Evolutionary conservation across 495 filamentous ascomycete species (phyloP), one percentile per base, ranked within the genome.

Genomic region (Mytilinidion resinicola): DNA sequence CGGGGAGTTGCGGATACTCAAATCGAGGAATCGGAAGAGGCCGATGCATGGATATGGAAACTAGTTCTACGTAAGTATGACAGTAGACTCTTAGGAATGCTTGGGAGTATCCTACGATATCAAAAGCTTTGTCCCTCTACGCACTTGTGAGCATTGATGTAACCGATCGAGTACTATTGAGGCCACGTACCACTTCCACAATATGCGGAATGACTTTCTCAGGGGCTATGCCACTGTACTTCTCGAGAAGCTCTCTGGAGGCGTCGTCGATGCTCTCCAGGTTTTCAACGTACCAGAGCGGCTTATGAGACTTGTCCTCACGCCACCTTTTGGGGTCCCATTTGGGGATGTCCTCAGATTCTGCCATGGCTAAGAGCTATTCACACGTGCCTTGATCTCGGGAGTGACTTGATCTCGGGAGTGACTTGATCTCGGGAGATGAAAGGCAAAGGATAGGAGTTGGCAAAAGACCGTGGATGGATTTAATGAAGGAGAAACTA

Each of bases 21-120:
- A 20, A 5, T 58, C 58, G 14, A 65, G 50, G 35, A 65, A 65
- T 1, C 36, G 53, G 17, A 30, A 65, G 34, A 46, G 53, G 3
- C 58, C 62, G 17, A 65, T 55, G 34, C 62, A 65, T 54, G 62
- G 62, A 43, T 61, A 65, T 3, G 62, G 62, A 41, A 34, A 61
- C 62, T 64, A 25, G 25, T 2, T 30, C 25, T 30, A 3, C 3
- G 25, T 17, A 8, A n/a, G 38, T 35, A 25, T 14, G 3, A 51
- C 9, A 38, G 10, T 12, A 21, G 21, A 15, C 14, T 6, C 30
- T 17, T 55, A 9, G 1, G 1, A 35, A 25, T 12, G 7, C 30
- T 9, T 33, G 10, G 8, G 38, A 3, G 39, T 21, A 15, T 53
- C 61, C 6, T 59, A 59, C 61, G 1, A 60, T 17, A 21, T 60